phyloP scores from a whole-genome alignment of 306 rosid genomes.

The Fragaria ananassa region DNA sequence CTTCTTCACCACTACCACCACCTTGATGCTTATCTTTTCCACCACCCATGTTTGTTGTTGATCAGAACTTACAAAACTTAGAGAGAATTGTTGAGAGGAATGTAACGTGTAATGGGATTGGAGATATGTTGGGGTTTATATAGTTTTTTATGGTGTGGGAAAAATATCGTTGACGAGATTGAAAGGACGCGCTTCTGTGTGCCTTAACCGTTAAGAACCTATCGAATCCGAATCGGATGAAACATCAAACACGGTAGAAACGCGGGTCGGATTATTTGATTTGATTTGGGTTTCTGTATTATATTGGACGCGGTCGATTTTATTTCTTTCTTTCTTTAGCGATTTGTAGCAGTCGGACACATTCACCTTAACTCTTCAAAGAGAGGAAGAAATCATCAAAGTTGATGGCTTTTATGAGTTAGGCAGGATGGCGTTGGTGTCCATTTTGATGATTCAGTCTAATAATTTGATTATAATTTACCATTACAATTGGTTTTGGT shows the following conservation, averaged over 20 bases:
- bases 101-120: not conserved
- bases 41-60: constrained; percentile 56
- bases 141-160: not conserved
- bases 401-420: not conserved
- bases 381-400: not conserved
- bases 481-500: too few relatives aligned
- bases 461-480: not conserved
- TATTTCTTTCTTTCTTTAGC: not conserved
- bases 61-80: not conserved
- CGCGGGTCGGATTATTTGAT: not conserved
- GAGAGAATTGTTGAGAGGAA: not conserved
- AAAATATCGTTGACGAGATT: not conserved
- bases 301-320: not conserved
- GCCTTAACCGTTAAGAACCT: not conserved
- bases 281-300: not conserved
- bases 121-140: not conserved
- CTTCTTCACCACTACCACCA: constrained; percentile 27
- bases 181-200: not conserved
- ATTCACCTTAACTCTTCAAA: not conserved
- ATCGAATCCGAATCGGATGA: not conserved
- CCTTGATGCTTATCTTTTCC: constrained; percentile 50
- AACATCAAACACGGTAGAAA: not conserved
- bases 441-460: not conserved
- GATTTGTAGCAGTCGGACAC: not conserved
- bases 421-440: not conserved